These are phyloP conservation scores for Hydnum rufescens DNA, from an alignment of 768 basidiomycete species.

Conservation along the genomic window DNA sequence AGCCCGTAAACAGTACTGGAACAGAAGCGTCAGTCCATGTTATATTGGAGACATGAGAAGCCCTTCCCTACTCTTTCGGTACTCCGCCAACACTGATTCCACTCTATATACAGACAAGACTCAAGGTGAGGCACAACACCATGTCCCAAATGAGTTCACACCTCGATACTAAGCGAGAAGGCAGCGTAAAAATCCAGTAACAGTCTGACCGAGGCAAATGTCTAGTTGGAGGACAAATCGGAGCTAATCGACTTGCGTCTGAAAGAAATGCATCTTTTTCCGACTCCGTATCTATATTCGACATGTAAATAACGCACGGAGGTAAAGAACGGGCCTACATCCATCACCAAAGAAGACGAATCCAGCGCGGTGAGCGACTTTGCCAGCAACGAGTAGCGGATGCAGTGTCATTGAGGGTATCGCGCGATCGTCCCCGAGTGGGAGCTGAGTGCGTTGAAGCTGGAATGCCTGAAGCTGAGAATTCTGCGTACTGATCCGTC, in stretches of 20 bases:
- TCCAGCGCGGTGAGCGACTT: slow-evolving; percentile 45
- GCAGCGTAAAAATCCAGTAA: slow-evolving; percentile 69
- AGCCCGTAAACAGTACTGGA: slow-evolving; percentile 52
- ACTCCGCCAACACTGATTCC: slow-evolving; percentile 48
- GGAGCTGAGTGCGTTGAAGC: slow-evolving; percentile 38
- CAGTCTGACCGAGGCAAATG: slow-evolving; percentile 55
- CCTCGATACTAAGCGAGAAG: slow-evolving; percentile 56
- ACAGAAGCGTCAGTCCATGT: slow-evolving; percentile 2
- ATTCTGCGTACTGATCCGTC: no score
- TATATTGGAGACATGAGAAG: background rate
- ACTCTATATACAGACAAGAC: slow-evolving; percentile 33
- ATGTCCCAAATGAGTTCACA: slow-evolving; percentile 18
- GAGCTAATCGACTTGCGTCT: slow-evolving; percentile 45
- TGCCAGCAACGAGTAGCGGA: slow-evolving; percentile 22
- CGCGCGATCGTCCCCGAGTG: slow-evolving; percentile 44
- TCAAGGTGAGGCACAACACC: no score
- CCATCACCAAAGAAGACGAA: slow-evolving; percentile 64
- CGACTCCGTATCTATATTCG: slow-evolving; percentile 28
- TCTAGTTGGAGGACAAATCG: slow-evolving; percentile 56
- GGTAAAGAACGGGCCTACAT: slow-evolving; percentile 27
- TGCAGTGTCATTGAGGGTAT: slow-evolving; percentile 65
- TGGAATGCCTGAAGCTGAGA: no score
- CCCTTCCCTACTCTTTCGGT: slow-evolving; percentile 38
- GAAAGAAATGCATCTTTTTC: slow-evolving; percentile 45
- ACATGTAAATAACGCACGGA: background rate